These are phyloP conservation scores for Pseudopyricularia cyperi DNA, from an alignment of 2,329 filamentous ascomycete genomes.

Conservation along the genomic window DNA sequence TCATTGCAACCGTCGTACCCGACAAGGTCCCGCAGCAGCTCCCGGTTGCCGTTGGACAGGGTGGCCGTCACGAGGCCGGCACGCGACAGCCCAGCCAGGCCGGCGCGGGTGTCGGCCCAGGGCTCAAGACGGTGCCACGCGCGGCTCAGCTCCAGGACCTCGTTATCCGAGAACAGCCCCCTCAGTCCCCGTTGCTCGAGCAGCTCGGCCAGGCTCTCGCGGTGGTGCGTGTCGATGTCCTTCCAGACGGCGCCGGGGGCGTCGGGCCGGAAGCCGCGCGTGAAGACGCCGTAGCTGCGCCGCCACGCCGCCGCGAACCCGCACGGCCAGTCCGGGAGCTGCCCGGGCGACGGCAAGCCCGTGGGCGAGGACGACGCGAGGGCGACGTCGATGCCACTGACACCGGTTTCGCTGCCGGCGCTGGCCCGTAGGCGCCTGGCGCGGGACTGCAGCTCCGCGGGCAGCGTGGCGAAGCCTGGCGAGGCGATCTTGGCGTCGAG, in stretches of 20 bases:
- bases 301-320: constrained; percentile 61
- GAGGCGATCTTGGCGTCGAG: constrained; percentile 34
- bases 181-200: constrained; percentile 41
- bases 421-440: constrained; percentile 27
- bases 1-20: no score
- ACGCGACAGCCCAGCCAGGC: constrained; percentile 39
- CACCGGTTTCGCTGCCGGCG: neutral
- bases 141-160: constrained; percentile 46
- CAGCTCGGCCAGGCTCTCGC: constrained; percentile 45
- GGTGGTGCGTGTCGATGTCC: constrained; percentile 61
- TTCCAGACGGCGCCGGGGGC: constrained; percentile 41
- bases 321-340: constrained; percentile 32
- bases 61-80: constrained; percentile 45
- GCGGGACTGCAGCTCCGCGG: constrained; percentile 30
- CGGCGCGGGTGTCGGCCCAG: constrained; percentile 50
- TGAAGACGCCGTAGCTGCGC: constrained; percentile 49
- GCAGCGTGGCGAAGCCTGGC: constrained; percentile 27
- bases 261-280: constrained; percentile 32
- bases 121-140: constrained; percentile 62
- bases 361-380: neutral
- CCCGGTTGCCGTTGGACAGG: constrained; percentile 61
- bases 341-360: constrained; percentile 10
- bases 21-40: constrained; percentile 53
- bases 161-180: constrained; percentile 46
- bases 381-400: neutral